Conservation (phyloP, 768 basidiomycete genomes). For the Russula griseocarnosa region DNA sequence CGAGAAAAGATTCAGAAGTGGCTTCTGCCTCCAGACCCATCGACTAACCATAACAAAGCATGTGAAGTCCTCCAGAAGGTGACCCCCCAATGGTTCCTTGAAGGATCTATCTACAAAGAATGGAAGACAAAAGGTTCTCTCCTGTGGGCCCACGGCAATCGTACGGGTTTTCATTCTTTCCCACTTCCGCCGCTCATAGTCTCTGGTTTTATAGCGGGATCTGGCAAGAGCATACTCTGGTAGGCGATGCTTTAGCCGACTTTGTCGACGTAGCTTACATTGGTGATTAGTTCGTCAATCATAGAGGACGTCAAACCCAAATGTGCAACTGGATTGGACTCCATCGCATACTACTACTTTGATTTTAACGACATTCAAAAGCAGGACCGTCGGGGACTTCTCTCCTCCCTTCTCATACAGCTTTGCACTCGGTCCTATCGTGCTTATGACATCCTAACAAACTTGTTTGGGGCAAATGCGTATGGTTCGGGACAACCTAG, state of each 20-base stretch:
- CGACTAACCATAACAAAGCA: neutral
- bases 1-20: neutral
- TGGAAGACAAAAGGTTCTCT: neutral
- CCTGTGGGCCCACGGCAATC: constrained; percentile 11
- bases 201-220: constrained; percentile 3
- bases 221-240: constrained; percentile 14
- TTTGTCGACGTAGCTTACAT: neutral
- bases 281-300: constrained; percentile 1
- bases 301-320: neutral
- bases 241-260: neutral
- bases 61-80: neutral
- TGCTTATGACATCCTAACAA: neutral
- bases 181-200: neutral
- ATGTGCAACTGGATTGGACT: neutral
- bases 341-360: neutral
- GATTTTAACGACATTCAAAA: neutral
- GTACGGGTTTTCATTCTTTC: neutral
- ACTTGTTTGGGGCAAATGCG: neutral
- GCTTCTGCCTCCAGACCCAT: neutral
- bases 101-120: neutral
- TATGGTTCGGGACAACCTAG: neutral
- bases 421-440: neutral
- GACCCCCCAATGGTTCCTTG: constrained; percentile 1
- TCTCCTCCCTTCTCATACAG: constrained; percentile 7
- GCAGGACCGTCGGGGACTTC: constrained; percentile 2